phyloP scores from a whole-genome alignment of 2,329 filamentous ascomycete species.

The Phaeosphaeria sp. region DNA sequence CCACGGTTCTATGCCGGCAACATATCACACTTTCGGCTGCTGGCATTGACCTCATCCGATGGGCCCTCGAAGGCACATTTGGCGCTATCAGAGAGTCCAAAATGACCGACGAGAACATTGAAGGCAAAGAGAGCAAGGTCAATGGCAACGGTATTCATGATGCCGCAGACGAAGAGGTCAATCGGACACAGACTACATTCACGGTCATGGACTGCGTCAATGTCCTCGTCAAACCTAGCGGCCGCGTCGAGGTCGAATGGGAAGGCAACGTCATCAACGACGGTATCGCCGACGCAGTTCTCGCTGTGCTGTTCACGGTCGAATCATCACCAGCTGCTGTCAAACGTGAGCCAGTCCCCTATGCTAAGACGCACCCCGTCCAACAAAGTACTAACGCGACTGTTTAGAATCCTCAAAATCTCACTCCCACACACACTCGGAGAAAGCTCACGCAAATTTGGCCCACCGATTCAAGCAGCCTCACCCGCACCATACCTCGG shows the following conservation, averaged over 20 bases:
- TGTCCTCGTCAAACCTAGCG: constrained; percentile 76
- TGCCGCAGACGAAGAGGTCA: constrained; percentile 70
- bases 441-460: constrained; percentile 9
- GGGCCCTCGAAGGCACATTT: constrained; percentile 94
- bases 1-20: constrained; percentile 91
- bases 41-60: constrained; percentile 87
- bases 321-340: constrained; percentile 95
- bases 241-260: constrained; percentile 92
- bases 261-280: constrained; percentile 98
- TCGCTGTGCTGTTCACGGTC: constrained; percentile 88
- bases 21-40: constrained; percentile 86
- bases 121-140: constrained; percentile 45
- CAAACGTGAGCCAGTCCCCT: constrained; percentile 68
- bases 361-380: background rate
- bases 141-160: constrained; percentile 52
- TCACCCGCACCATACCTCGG: constrained; percentile 77
- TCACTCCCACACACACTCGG: constrained; percentile 25
- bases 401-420: constrained; percentile 44
- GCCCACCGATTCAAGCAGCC: constrained; percentile 43
- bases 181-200: constrained; percentile 60
- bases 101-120: constrained; percentile 38
- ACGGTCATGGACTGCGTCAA: constrained; percentile 89
- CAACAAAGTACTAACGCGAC: constrained; percentile 13
- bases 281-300: constrained; percentile 94
- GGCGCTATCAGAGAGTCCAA: constrained; percentile 68